Conservation (phyloP, 2,329 filamentous ascomycete species). For the Rhinocladiella similis region DNA sequence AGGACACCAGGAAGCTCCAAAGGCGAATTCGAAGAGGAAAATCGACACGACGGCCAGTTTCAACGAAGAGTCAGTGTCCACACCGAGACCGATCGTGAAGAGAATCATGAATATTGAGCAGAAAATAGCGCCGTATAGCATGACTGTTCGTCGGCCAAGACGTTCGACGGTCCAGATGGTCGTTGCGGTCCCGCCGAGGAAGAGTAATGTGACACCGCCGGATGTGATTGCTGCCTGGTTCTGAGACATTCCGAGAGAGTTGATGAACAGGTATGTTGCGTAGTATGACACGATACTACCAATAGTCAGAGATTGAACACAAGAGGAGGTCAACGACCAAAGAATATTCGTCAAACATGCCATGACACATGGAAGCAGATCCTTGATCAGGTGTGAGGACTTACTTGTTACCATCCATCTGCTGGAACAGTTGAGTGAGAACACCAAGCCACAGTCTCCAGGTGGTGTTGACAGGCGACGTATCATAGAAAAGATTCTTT, state of each 20-base stretch:
- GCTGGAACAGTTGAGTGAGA: constrained; percentile 19
- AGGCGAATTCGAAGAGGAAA: constrained; percentile 20
- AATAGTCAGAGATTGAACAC: neutral
- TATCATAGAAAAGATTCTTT: constrained; percentile 21
- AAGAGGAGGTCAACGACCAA: neutral
- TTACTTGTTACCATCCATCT: constrained; percentile 20
- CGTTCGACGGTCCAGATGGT: constrained; percentile 21
- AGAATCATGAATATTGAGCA: constrained; percentile 19
- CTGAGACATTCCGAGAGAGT: constrained; percentile 26
- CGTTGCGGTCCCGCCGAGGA: constrained; percentile 19
- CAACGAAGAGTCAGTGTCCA: constrained; percentile 16
- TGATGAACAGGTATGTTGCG: constrained; percentile 29
- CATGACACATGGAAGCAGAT: too few species aligned
- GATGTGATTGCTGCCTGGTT: constrained; percentile 21
- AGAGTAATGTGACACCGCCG: constrained; percentile 18
- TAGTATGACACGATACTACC: constrained; percentile 8
- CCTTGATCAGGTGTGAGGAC: too few species aligned
- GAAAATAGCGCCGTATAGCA: constrained; percentile 20
- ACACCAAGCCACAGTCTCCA: constrained; percentile 23
- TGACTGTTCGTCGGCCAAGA: constrained; percentile 14
- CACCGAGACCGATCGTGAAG: constrained; percentile 20
- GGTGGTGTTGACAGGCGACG: constrained; percentile 16
- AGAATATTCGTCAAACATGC: too few species aligned
- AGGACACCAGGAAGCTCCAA: constrained; percentile 20
- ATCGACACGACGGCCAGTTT: constrained; percentile 19